Evolutionary conservation across 2,329 filamentous ascomycete genomes (phyloP).

Genomic region (Elsinoe perseae): DNA sequence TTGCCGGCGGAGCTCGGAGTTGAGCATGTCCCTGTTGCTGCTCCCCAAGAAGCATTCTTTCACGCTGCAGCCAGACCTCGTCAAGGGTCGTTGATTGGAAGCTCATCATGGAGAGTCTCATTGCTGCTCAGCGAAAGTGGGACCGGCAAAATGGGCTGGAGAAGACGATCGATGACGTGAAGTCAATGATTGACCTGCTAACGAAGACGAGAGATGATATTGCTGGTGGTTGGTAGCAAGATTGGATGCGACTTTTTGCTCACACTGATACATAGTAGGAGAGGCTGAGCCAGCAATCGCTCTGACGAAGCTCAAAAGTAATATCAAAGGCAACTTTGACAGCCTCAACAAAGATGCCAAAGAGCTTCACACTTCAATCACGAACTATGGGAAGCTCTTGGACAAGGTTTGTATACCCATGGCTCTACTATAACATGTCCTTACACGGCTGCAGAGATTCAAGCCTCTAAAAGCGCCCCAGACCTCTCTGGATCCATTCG

Average conservation of each 20-base stretch:
- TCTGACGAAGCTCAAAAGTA: conserved; percentile 77
- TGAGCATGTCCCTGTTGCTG: neutral
- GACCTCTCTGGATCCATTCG: conserved; percentile 72
- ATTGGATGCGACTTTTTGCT: conserved; percentile 15
- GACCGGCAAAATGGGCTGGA: conserved; percentile 61
- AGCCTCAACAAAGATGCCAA: conserved; percentile 72
- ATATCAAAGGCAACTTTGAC: conserved; percentile 73
- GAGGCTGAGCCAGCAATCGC: conserved; percentile 55
- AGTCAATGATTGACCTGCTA: conserved; percentile 72
- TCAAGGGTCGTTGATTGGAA: neutral
- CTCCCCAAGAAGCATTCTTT: neutral
- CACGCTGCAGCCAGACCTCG: too few relatives aligned
- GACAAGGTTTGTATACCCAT: conserved; percentile 56
- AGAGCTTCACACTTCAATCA: conserved; percentile 72
- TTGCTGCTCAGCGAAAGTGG: conserved; percentile 67
- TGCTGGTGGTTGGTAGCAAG: conserved; percentile 50
- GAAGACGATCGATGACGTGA: conserved; percentile 68
- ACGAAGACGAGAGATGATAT: conserved; percentile 66
- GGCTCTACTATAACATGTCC: neutral
- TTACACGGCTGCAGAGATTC: conserved; percentile 46
- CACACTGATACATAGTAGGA: conserved; percentile 45
- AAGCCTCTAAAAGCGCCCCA: conserved; percentile 63
- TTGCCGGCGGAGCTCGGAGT: neutral
- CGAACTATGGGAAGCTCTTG: conserved; percentile 74
- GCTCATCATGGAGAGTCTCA: conserved; percentile 53